These are phyloP conservation scores for Curvularia eragrostidis DNA, from an alignment of 2,329 filamentous ascomycete genomes.

Conservation along the genomic window DNA sequence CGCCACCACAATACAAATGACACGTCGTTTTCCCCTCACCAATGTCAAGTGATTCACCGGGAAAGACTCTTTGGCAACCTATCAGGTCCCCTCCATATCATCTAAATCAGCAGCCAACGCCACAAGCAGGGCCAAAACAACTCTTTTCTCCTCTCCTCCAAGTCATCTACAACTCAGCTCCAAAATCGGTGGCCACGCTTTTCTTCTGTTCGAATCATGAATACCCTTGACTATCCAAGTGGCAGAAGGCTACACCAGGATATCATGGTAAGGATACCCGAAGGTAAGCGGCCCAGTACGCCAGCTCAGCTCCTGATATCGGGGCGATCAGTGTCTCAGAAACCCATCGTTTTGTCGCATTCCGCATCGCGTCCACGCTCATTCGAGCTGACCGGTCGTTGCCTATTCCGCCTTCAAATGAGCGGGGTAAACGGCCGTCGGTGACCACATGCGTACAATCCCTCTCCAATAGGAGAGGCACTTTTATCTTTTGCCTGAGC, in stretches of 20 bases:
- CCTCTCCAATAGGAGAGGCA: not conserved
- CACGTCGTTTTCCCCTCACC: not conserved
- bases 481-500: not conserved
- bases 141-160: not conserved
- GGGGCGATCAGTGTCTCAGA: not conserved
- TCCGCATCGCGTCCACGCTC: not conserved
- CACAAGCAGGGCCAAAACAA: not conserved
- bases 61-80: not conserved
- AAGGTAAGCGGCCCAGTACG: not conserved
- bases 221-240: constrained; percentile 10
- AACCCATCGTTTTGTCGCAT: not conserved
- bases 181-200: not conserved
- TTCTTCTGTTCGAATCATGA: not conserved
- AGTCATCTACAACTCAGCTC: not conserved
- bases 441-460: not conserved
- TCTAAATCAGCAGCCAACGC: not conserved
- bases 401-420: not conserved
- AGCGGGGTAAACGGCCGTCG: not conserved
- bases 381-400: not conserved
- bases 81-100: not conserved
- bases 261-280: not conserved
- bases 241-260: not conserved
- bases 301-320: not conserved
- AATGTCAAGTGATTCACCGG: not conserved
- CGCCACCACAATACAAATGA: not conserved